Base-by-base conservation (phyloP, 192 early-diverging fungal genomes). In the Coemansia aciculifera region DNA sequence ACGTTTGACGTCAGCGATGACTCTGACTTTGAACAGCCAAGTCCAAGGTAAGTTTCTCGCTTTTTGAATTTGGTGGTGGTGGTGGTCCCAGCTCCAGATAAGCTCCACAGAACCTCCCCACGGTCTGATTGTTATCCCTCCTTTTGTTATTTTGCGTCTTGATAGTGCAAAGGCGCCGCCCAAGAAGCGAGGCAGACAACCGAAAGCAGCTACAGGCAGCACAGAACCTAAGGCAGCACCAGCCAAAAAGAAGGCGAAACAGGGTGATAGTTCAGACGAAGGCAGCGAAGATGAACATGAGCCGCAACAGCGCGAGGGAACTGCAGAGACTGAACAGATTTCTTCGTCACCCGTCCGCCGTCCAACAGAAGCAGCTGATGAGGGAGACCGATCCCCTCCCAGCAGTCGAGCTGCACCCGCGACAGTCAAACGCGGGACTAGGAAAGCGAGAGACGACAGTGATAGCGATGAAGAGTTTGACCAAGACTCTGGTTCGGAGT, bases 21-120 rank as follows among this genome's bases (percentile, higher is more conserved):
- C 38, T 81, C 79, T 1, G 74, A 69, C 29, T 81, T 81, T 63
- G 67, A 71, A 59, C 21, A 54, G 27, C 24, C 23, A 27, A 54
- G 51, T 5, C 27, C 51, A 54, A 54, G 51, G 51, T 54, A 54
- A 54, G 51, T 23, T 13, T 2, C 51, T 19, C n/a, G n/a, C 49
- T 24, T 27, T 10, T 51, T 48, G 19, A 19, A 19, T 7, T 48
- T 21, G 9, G 3, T 10, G 6, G 2, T 10, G 6, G 2, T 27
- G 51, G 51, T n/a, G 21, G 21, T 21, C 49, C 11, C 15, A 54
- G 19, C 19, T 21, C 46, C 46, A 21, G 9, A 23, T 48, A 48
- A 48, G 46, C 46, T 48, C 46, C 46, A 27, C 27, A 27, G 27
- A 27, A 27, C 10, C 37, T 7, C 15, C 13, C 40, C 15, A 23